Evolutionary conservation across 1,284 basidiomycete species (phyloP).

Genomic region (Ganoderma lucidum): DNA sequence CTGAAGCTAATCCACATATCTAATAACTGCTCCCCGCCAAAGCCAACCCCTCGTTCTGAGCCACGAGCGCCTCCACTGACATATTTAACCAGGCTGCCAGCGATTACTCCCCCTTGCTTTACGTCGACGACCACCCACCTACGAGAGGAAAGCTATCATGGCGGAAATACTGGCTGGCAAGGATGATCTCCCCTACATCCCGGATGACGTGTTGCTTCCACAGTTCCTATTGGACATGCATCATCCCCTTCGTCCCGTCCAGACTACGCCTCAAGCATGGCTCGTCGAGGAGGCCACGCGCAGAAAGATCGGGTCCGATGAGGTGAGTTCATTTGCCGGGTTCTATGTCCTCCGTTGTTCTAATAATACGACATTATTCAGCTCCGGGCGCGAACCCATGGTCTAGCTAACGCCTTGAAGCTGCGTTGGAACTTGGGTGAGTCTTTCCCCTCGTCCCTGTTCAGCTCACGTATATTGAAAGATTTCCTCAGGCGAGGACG

Average conservation of each 20-base stretch:
- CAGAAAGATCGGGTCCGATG: constrained; percentile 52
- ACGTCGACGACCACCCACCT: neutral
- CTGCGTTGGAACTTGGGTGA: constrained; percentile 24
- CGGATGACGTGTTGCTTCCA: constrained; percentile 72
- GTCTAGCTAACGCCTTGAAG: constrained; percentile 27
- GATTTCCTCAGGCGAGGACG: constrained; percentile 22
- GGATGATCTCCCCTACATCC: constrained; percentile 54
- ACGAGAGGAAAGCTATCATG: neutral
- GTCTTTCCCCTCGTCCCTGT: constrained; percentile 10
- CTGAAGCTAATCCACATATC: neutral
- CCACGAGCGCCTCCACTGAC: neutral
- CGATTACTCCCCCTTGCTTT: neutral
- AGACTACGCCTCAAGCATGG: constrained; percentile 45
- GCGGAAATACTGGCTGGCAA: neutral
- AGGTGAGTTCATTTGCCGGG: constrained; percentile 46
- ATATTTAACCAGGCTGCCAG: neutral
- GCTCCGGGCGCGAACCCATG: constrained; percentile 26
- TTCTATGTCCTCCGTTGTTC: neutral
- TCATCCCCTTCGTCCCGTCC: constrained; percentile 54
- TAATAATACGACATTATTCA: neutral
- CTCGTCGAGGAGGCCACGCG: constrained; percentile 70
- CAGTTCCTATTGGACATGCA: constrained; percentile 72
- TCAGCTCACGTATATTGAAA: neutral
- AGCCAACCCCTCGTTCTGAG: neutral
- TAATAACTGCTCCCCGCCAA: neutral